Conservation (phyloP, 2,329 filamentous ascomycete genomes). For the Graphiopsis chlorocephala region DNA sequence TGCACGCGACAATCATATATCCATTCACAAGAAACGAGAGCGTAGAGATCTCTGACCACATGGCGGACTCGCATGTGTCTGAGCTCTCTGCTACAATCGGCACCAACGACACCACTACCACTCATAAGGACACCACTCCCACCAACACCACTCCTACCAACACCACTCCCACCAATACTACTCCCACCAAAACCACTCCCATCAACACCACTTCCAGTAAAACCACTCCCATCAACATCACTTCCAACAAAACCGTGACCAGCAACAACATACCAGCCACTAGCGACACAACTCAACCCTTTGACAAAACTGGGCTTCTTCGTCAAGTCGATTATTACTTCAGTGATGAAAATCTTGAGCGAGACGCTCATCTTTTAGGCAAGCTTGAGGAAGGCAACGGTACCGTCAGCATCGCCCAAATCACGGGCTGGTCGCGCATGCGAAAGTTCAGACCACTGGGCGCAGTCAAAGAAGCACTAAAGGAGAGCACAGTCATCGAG, state of each 20-base stretch:
- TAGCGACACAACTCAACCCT: background rate
- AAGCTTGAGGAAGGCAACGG: constrained; percentile 39
- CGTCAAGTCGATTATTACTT: constrained; percentile 51
- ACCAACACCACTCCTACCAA: background rate
- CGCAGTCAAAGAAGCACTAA: constrained; percentile 42
- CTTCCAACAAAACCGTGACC: no score
- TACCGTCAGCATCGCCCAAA: constrained; percentile 43
- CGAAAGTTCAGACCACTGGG: constrained; percentile 40
- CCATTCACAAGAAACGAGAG: background rate
- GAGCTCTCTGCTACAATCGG: background rate
- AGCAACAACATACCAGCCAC: background rate
- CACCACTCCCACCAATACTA: no score
- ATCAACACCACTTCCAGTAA: no score
- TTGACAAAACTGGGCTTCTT: constrained; percentile 22
- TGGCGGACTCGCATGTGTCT: background rate
- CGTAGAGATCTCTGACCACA: background rate
- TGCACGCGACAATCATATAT: background rate
- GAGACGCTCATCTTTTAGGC: constrained; percentile 43
- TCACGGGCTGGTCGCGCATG: constrained; percentile 48
- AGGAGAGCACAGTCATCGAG: constrained; percentile 42
- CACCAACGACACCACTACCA: background rate
- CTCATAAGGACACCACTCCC: background rate
- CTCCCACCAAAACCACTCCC: no score
- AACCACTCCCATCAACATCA: background rate
- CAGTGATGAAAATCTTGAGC: constrained; percentile 47